Evolutionary conservation across 345 rosid genomes (phyloP), one percentile per base, ranked within the genome.

Genomic region (Moringa oleifera): DNA sequence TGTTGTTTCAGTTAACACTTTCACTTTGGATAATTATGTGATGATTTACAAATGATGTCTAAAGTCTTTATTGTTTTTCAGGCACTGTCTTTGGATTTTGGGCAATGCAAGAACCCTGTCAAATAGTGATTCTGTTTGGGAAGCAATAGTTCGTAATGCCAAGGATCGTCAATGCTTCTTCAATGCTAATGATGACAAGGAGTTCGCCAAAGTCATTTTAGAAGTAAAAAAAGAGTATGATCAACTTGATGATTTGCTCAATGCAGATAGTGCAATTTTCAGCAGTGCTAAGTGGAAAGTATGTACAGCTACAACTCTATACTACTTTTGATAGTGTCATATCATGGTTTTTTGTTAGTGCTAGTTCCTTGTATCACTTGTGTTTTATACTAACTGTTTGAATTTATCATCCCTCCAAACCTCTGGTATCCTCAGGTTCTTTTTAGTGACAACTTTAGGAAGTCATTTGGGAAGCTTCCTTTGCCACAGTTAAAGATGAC

Each of bases 21-120:
- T 41, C 17, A 7, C 12, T 41, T 41, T 41, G 3, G 3, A 28
- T 28, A 28, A 28, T 28, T 28, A 28, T 41, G 2, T 15, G 13
- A 7, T 41, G 12, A 9, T 33, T 41, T 41, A 16, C 12, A 1
- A 41, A 9, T 41, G 47, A 41, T 1, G 12, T 16, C 13, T 2
- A 41, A 41, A 41, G 6, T 7, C 17, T 47, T 21, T 20, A 4
- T 37, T 18, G 11, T 0, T 51, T 9, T 61, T 31, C 53, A 83
- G 85, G 61, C 36, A 66, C 36, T 73, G 79, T 59, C 70, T 80
- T 12, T 80, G 85, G 85, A 75, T 83, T 56, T 53, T 77, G 41
- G 87, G 87, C 24, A 83, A 75, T 54, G 83, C 45, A 56, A 20
- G 55, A 13, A 80, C 84, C 53, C 28, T 80, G 6, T 18, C 52